phyloP scores from a whole-genome alignment of 768 basidiomycete genomes.

The Tremella fuciformis region DNA sequence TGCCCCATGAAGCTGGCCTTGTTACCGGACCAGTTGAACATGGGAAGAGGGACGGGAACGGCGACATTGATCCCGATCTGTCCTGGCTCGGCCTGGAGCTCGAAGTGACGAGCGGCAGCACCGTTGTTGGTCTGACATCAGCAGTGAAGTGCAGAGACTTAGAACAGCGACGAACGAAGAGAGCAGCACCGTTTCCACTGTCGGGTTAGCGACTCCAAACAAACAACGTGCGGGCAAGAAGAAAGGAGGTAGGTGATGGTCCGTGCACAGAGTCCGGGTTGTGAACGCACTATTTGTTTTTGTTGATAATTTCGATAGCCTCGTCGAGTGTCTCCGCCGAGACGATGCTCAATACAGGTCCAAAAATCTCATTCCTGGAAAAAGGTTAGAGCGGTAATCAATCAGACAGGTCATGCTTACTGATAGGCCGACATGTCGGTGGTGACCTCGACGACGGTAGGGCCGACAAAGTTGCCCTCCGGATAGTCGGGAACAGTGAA shows the following conservation, averaged over 20 bases:
- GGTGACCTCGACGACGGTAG: conserved; percentile 80
- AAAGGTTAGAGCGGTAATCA: background rate
- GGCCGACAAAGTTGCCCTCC: conserved; percentile 89
- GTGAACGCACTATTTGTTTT: conserved; percentile 66
- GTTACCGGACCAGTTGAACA: conserved; percentile 97
- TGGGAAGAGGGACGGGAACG: conserved; percentile 65
- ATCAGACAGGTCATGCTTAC: conserved; percentile 55
- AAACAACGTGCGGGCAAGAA: background rate
- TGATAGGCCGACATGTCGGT: conserved; percentile 81
- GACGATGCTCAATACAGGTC: conserved; percentile 77
- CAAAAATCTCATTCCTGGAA: conserved; percentile 86
- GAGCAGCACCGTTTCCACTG: conserved; percentile 80
- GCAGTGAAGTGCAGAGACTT: background rate
- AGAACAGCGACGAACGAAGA: conserved; percentile 74
- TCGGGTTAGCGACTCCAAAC: conserved; percentile 14
- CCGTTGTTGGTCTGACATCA: conserved; percentile 72
- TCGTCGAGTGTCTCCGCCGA: conserved; percentile 81
- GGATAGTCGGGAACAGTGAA: conserved; percentile 69
- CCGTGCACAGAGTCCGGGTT: background rate
- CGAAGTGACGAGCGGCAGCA: conserved; percentile 90
- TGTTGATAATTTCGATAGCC: conserved; percentile 82
- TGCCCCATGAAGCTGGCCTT: conserved; percentile 73
- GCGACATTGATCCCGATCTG: conserved; percentile 83
- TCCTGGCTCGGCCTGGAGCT: conserved; percentile 79
- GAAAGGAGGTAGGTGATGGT: background rate